Evolutionary conservation across 2,329 filamentous ascomycete species (phyloP).

Genomic region (Ceratocystis huliohia): DNA sequence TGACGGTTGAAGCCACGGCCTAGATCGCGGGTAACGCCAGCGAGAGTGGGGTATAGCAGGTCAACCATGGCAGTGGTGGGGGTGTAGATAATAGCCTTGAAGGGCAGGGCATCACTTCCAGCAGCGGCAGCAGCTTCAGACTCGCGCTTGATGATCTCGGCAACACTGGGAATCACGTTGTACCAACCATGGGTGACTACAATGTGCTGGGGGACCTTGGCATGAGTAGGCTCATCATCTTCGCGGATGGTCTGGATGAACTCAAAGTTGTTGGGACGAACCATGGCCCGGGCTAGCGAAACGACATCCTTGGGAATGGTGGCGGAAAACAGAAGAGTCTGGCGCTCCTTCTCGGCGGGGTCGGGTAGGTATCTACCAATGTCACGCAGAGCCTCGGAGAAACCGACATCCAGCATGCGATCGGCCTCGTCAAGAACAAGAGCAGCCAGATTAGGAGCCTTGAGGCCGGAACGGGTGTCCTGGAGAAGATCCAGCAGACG

Average conservation of each 20-base stretch:
- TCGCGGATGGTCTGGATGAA: conserved; percentile 79
- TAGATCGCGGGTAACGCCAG: conserved; percentile 42
- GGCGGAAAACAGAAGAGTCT: conserved; percentile 91
- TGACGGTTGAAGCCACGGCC: conserved; percentile 32
- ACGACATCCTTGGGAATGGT: conserved; percentile 81
- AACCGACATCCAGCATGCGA: conserved; percentile 94
- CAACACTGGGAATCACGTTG: conserved; percentile 61
- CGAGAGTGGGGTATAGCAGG: conserved; percentile 23
- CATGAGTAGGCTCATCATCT: conserved; percentile 74
- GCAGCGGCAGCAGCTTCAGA: conserved; percentile 33
- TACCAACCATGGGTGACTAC: conserved; percentile 55
- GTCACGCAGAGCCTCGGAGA: conserved; percentile 49
- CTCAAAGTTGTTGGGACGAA: conserved; percentile 68
- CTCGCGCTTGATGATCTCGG: conserved; percentile 60
- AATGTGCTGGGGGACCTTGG: conserved; percentile 67
- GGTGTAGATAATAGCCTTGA: conserved; percentile 95
- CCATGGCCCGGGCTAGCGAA: conserved; percentile 59
- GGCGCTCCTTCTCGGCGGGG: conserved; percentile 51
- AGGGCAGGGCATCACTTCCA: conserved; percentile 39
- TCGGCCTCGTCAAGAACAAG: conserved; percentile 95
- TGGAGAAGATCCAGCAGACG: conserved; percentile 69
- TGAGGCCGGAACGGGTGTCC: conserved; percentile 50
- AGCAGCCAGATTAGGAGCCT: conserved; percentile 72
- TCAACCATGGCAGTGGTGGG: conserved; percentile 64
- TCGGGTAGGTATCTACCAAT: conserved; percentile 53